Evolutionary conservation across 139 green algal genomes (phyloP).

Genomic region (Nannochloris sp.): DNA sequence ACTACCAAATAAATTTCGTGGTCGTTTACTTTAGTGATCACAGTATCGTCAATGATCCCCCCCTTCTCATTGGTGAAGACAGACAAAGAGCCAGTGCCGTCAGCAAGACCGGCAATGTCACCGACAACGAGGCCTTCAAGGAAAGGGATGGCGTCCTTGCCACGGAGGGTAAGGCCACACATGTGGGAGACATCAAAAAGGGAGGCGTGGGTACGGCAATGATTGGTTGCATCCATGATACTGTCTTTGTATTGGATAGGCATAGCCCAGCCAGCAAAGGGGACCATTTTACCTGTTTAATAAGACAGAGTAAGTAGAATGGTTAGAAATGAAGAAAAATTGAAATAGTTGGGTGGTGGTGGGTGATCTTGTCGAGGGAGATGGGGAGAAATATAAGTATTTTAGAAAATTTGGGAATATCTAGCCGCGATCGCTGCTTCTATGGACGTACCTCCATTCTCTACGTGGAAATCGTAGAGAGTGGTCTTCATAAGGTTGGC

Average conservation of each 20-base stretch:
- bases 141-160: constrained; percentile 89
- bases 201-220: constrained; percentile 76
- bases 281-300: constrained; percentile 90
- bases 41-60: constrained; percentile 98
- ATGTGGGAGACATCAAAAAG: constrained; percentile 99
- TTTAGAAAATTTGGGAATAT: not conserved
- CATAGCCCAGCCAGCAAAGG: constrained; percentile 96
- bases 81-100: constrained; percentile 77
- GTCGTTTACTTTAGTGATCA: constrained; percentile 39
- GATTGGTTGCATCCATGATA: constrained; percentile 91
- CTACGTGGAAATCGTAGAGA: constrained; percentile 89
- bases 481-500: constrained; percentile 71
- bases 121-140: constrained; percentile 87
- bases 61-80: constrained; percentile 96
- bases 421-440: not conserved
- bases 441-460: constrained; percentile 55
- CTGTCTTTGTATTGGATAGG: constrained; percentile 97
- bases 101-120: constrained; percentile 73
- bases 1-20: constrained; percentile 94
- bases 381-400: not conserved
- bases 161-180: constrained; percentile 89
- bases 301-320: not conserved
- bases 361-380: too few species aligned
- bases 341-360: too few species aligned
- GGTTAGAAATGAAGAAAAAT: too few species aligned